Base-by-base conservation (phyloP, 2,329 filamentous ascomycete genomes). In the Colletotrichum cereale region DNA sequence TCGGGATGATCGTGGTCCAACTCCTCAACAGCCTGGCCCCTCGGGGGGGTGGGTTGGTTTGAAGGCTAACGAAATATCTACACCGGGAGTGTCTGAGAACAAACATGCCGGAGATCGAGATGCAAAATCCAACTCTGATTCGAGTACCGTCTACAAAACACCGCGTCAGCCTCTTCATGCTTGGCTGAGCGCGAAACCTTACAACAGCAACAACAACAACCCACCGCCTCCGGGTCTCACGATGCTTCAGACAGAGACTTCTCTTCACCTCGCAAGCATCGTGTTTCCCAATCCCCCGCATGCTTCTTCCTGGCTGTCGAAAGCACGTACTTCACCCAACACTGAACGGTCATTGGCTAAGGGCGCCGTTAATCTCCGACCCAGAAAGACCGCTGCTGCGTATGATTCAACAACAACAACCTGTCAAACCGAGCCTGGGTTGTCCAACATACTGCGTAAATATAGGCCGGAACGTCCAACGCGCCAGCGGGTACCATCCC, bases 381-480 rank as follows among this genome's bases (percentile, higher is more conserved):
- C 42, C 53, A 56, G 31, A 62, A 24, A 60, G 42, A 58, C 40
- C 18, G 42, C 18, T 47, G 11, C 36, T 18, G 6, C 21, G 42
- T 42, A 53, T 62, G 69, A 64, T 72, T 72, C 69, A 68, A 69
- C 65, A 11, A 26, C 69, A 68, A 69, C 65, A 11, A 26, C 62
- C 52, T 52, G n/a, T 62, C 44, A 26, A 60, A 42, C 29, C 38
- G 58, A 60, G 24, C 58, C 58, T 53, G 58, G 34, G 44, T 34
- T 44, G 48, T 47, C 40, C 42, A 61, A n/a, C n/a, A n/a, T n/a
- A n/a, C n/a, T n/a, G n/a, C 29, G 18, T 53, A 64, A 55, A 42
- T 63, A 60, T 53, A 63, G 57, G 58, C 65, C 68, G 65, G 65
- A 71, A 63, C 65, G 58, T 40, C 58, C 58, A 60, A 60, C 56